A percentile compares a stretch with the other conserved stretches of the same genome.
phyloP scores from a whole-genome alignment of 179 eudicot species.

The Vitellaria paradoxa region DNA sequence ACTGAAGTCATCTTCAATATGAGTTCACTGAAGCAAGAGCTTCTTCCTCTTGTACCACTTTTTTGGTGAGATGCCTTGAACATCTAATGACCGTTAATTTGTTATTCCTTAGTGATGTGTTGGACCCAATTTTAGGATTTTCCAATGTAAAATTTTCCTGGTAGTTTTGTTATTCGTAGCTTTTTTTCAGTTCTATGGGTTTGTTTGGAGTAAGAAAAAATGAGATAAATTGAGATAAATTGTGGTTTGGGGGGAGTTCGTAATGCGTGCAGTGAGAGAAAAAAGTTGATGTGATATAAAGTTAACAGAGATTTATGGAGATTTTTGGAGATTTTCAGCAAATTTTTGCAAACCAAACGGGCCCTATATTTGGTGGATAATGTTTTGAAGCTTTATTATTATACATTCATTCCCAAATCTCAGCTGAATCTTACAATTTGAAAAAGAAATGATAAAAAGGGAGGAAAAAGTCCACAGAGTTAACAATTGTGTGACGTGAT shows the following conservation, averaged over 20 bases:
- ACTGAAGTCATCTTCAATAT: constrained; percentile 85
- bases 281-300: too few relatives aligned
- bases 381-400: neutral
- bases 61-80: constrained; percentile 77
- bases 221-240: too few relatives aligned
- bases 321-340: too few relatives aligned
- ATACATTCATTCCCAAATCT: neutral
- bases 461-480: neutral
- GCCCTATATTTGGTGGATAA: too few relatives aligned
- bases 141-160: neutral
- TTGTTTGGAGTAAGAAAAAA: too few relatives aligned
- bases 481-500: neutral
- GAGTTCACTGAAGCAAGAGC: constrained; percentile 83
- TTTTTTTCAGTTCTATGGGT: neutral
- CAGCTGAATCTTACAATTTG: neutral
- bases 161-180: neutral
- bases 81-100: neutral
- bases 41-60: constrained; percentile 81
- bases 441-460: neutral
- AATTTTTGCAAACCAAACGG: too few relatives aligned
- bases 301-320: too few relatives aligned
- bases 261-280: too few relatives aligned
- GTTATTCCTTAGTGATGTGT: neutral
- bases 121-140: neutral
- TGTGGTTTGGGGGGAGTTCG: too few relatives aligned